A percentile compares a stretch with the other conserved stretches of the same genome.
Conservation (phyloP, 1,139 yeast species). For the Kodamaea suecica region DNA sequence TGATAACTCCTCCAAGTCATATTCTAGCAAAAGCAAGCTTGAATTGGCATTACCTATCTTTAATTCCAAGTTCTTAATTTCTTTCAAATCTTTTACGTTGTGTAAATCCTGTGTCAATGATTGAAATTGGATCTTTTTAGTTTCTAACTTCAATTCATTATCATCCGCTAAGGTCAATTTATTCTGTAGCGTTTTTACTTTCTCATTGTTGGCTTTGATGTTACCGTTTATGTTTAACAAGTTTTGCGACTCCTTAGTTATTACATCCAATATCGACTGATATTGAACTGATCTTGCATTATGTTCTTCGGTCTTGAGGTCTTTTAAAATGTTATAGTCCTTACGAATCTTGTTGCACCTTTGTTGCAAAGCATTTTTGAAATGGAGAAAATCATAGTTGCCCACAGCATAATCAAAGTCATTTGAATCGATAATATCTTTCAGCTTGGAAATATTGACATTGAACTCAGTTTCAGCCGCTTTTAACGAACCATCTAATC, state of each 20-base stretch:
- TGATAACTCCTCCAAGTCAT: conserved; percentile 52
- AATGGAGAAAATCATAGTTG: conserved; percentile 6
- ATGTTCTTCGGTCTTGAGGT: conserved; percentile 10
- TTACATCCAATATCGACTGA: conserved; percentile 29
- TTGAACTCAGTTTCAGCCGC: conserved; percentile 43
- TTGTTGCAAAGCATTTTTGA: conserved; percentile 4
- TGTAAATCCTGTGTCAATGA: conserved; percentile 30
- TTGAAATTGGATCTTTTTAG: conserved; percentile 36
- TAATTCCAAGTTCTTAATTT: conserved; percentile 27
- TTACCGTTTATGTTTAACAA: conserved; percentile 35
- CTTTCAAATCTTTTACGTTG: conserved; percentile 24
- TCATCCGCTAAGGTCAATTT: conserved; percentile 35
- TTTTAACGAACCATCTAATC: conserved; percentile 62
- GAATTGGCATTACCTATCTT: conserved; percentile 41
- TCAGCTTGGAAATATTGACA: conserved; percentile 21
- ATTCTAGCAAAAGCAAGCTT: conserved; percentile 44
- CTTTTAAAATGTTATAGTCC: conserved; percentile 6
- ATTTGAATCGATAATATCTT: conserved; percentile 9
- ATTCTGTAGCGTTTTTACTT: conserved; percentile 29
- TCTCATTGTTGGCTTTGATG: conserved; percentile 27
- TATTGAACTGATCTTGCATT: conserved; percentile 2
- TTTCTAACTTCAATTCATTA: conserved; percentile 40
- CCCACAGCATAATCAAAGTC: conserved; percentile 3
- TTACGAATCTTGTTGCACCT: conserved; percentile 5
- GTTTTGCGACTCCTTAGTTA: conserved; percentile 42